A percentile compares a stretch with the other conserved stretches of the same genome.
phyloP scores from a whole-genome alignment of 2,329 filamentous ascomycete genomes.

The Cladophialophora chaetospira region DNA sequence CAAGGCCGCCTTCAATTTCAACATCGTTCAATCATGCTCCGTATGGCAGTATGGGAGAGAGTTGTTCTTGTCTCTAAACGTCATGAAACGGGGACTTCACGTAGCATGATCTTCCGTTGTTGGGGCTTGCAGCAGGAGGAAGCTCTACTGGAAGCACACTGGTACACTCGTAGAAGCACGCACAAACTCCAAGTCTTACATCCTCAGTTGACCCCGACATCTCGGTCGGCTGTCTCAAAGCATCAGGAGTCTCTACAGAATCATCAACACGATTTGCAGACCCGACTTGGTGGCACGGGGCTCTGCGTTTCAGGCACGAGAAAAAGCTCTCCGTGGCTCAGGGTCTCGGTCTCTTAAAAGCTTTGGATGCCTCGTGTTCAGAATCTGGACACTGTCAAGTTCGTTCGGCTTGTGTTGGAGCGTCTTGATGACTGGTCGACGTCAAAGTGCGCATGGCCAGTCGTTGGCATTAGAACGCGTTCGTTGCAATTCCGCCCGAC shows the following conservation, averaged over 20 bases:
- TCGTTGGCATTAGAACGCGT: slow-evolving; percentile 21
- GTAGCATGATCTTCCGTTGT: slow-evolving; percentile 18
- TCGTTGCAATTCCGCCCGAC: slow-evolving; percentile 28
- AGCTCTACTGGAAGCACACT: slow-evolving; percentile 9
- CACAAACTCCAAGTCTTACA: slow-evolving; percentile 1
- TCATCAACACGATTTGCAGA: slow-evolving; percentile 27
- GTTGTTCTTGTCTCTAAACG: slow-evolving; percentile 5
- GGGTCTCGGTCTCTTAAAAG: slow-evolving; percentile 8
- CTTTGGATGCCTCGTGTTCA: background rate
- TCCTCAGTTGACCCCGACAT: background rate
- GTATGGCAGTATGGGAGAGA: background rate
- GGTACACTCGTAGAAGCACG: slow-evolving; percentile 17
- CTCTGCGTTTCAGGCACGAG: slow-evolving; percentile 17
- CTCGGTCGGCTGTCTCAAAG: slow-evolving; percentile 24
- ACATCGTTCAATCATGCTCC: slow-evolving; percentile 8
- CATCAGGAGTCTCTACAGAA: slow-evolving; percentile 6
- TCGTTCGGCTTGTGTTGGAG: slow-evolving; percentile 11
- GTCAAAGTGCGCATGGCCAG: slow-evolving; percentile 27
- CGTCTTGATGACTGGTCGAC: slow-evolving; percentile 25
- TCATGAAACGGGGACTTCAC: slow-evolving; percentile 16
- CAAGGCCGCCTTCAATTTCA: slow-evolving; percentile 21
- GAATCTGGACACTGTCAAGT: slow-evolving; percentile 4
- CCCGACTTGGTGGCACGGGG: slow-evolving; percentile 22
- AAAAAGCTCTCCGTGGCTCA: slow-evolving; percentile 4
- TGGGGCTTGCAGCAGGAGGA: slow-evolving; percentile 14